phyloP scores from a whole-genome alignment of 2,329 filamentous ascomycete genomes.

The Xylaria sp. region DNA sequence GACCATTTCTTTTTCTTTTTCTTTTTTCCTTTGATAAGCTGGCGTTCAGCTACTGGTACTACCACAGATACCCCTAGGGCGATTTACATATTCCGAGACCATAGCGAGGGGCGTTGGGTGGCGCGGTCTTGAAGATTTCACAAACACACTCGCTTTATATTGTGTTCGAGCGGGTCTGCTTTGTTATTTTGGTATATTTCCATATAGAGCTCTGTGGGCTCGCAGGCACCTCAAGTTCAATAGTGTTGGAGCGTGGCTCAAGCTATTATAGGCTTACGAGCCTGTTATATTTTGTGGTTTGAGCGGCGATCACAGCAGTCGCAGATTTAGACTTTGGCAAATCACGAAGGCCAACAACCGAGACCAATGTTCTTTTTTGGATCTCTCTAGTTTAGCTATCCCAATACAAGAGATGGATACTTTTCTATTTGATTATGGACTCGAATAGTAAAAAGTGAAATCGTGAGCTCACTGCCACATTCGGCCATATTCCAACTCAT shows the following conservation, averaged over 20 bases:
- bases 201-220: slow-evolving; percentile 1
- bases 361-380: not conserved
- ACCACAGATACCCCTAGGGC: slow-evolving; percentile 17
- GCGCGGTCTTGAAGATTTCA: slow-evolving; percentile 14
- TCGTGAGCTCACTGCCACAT: not conserved
- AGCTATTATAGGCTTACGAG: not conserved
- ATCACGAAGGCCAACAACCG: not conserved
- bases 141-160: slow-evolving; percentile 19
- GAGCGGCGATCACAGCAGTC: not conserved
- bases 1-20: not conserved
- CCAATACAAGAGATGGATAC: not conserved
- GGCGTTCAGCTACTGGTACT: slow-evolving; percentile 13
- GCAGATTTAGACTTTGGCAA: not conserved
- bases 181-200: slow-evolving; percentile 21
- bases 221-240: not conserved
- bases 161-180: slow-evolving; percentile 16
- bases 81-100: slow-evolving; percentile 18
- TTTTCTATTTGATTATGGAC: not conserved
- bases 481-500: not conserved
- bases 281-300: not conserved
- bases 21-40: not conserved
- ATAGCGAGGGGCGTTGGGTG: slow-evolving; percentile 40
- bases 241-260: slow-evolving; percentile 2
- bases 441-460: not conserved
- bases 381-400: not conserved